Evolutionary conservation across 345 rosid genomes (phyloP).

Genomic region (Lepidium sativum): DNA sequence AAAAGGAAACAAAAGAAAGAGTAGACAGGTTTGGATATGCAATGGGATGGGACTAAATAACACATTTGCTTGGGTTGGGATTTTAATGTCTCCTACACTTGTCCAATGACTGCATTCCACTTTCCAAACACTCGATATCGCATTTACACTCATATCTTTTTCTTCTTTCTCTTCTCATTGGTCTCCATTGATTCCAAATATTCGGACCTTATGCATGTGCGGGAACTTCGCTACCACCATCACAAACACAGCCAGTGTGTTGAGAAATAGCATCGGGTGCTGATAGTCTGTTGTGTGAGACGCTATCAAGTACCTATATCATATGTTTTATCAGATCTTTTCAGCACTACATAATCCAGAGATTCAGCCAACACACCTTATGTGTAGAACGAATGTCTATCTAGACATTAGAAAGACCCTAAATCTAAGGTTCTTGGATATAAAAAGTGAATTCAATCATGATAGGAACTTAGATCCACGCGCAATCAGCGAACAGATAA

Average conservation of each 20-base stretch:
- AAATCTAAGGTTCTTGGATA: background rate
- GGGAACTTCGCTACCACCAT: conserved; percentile 79
- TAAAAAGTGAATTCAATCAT: background rate
- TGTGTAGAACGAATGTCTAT: background rate
- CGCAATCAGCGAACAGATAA: background rate
- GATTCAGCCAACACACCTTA: background rate
- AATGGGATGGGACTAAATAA: background rate
- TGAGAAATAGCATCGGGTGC: conserved; percentile 66
- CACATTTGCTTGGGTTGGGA: background rate
- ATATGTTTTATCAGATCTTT: background rate
- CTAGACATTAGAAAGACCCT: background rate
- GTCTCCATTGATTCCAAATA: conserved; percentile 77
- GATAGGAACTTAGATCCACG: background rate
- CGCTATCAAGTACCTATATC: conserved; percentile 62
- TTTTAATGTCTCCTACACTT: background rate
- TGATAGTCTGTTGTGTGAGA: conserved; percentile 79
- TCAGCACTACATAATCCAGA: background rate
- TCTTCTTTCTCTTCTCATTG: conserved; percentile 35
- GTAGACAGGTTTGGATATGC: background rate
- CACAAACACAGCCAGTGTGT: conserved; percentile 57
- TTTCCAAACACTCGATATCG: conserved; percentile 6
- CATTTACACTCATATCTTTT: conserved; percentile 20
- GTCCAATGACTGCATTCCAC: background rate
- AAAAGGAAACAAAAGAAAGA: background rate
- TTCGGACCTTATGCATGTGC: conserved; percentile 86